phyloP scores from a whole-genome alignment of 1,284 basidiomycete genomes.

The Cystobasidium sp. region DNA sequence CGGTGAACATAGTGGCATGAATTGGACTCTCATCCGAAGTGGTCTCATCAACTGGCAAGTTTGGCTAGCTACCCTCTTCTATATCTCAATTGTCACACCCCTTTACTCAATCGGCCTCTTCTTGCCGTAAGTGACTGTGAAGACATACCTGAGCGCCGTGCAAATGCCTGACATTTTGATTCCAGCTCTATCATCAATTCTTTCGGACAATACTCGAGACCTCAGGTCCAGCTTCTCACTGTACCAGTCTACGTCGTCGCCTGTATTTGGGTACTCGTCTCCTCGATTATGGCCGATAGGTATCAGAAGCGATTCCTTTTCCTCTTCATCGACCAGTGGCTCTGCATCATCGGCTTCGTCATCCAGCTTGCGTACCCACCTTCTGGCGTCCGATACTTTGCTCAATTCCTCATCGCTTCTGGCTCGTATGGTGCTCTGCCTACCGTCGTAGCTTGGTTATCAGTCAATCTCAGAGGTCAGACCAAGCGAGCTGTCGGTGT shows the following conservation, averaged over 20 bases:
- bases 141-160: slow-evolving; percentile 60
- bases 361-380: slow-evolving; percentile 61
- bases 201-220: slow-evolving; percentile 46
- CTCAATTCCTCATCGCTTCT: slow-evolving; percentile 58
- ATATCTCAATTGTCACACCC: slow-evolving; percentile 64
- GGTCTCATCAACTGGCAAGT: slow-evolving; percentile 71
- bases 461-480: slow-evolving; percentile 68
- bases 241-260: slow-evolving; percentile 71
- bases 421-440: slow-evolving; percentile 69
- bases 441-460: slow-evolving; percentile 68
- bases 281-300: slow-evolving; percentile 66
- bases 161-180: slow-evolving; percentile 53
- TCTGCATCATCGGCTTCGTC: slow-evolving; percentile 66
- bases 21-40: slow-evolving; percentile 59
- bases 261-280: slow-evolving; percentile 61
- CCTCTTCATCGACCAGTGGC: slow-evolving; percentile 63
- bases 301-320: slow-evolving; percentile 66
- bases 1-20: slow-evolving; percentile 49
- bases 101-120: slow-evolving; percentile 69
- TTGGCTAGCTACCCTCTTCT: slow-evolving; percentile 66
- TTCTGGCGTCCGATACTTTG: slow-evolving; percentile 47
- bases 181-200: slow-evolving; percentile 63
- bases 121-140: slow-evolving; percentile 61
- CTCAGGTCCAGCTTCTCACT: slow-evolving; percentile 65
- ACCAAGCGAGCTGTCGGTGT: slow-evolving; percentile 64